Base-by-base conservation (phyloP, 495 filamentous ascomycete genomes). In the Parathielavia hyrcaniae region DNA sequence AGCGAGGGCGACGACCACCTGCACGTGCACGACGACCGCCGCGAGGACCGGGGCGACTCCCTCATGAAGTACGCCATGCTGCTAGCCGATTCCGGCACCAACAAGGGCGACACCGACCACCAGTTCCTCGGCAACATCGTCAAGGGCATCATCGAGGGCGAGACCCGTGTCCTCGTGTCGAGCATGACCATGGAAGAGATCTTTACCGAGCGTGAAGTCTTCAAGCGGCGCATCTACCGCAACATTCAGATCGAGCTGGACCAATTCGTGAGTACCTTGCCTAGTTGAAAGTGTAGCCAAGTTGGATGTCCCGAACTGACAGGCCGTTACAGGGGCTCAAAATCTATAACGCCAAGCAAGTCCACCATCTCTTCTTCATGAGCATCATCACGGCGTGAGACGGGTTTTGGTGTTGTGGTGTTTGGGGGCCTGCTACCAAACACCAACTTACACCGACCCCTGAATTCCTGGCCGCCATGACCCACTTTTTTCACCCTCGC, bases 171-270 rank as follows among this genome's bases (percentile, higher is more conserved):
- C 23, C 80, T 91, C 48, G 87, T 93, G 35, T 85, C 81, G 5
- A 81, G 78, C 57, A 89, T 90, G 86, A 88, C 87, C 13, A 90
- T 91, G 87, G 88, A 91, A 65, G 89, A 91, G 72, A 85, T 93
- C 44, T 91, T 90, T 69, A 86, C 84, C 51, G 84, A 87, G 70
- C 78, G 89, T n/a, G 84, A 88, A 64, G 73, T 85, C 35, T 91
- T 91, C 77, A 90, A 91, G 74, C 77, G 76, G 32, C 79, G 87
- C 55, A 87, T 91, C 55, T 88, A 89, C 66, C 75, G 78, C 61
- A 87, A 89, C 67, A 87, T 93, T 39, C 86, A 90, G 69, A 77
- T 73, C 36, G 89, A 93, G 65, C 73, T 90, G 10, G 75, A 83
- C 60, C 83, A 88, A 62, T 89, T 90, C 64, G n/a, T n/a, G n/a